Conservation (phyloP, 148 eudicot species). For the Linanthus parryae region DNA sequence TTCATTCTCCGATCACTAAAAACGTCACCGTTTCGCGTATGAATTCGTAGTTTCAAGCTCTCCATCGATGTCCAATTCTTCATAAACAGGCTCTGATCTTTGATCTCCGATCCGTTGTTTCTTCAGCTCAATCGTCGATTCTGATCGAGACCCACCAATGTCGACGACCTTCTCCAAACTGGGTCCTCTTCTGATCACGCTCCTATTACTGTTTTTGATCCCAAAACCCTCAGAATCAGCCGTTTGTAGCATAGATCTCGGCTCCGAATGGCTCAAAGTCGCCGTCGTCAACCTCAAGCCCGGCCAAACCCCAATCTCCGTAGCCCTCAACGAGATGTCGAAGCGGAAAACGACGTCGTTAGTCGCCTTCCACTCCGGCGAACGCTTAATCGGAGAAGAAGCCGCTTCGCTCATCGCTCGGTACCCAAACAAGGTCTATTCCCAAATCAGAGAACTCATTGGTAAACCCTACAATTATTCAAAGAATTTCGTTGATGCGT, state of each 20-base stretch:
- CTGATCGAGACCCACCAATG: neutral
- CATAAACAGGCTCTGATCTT: neutral
- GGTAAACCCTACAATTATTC: conserved; percentile 42
- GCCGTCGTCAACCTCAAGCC: conserved; percentile 90
- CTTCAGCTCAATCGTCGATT: neutral
- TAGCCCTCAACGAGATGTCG: conserved; percentile 97
- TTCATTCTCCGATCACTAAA: too few relatives aligned
- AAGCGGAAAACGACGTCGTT: conserved; percentile 82
- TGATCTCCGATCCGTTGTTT: conserved; percentile 9
- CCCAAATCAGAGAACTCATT: conserved; percentile 62
- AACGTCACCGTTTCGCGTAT: neutral
- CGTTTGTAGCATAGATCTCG: conserved; percentile 86
- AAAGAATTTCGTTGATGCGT: conserved; percentile 22
- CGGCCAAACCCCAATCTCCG: conserved; percentile 74
- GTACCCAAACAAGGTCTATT: conserved; percentile 73
- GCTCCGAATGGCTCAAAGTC: conserved; percentile 93
- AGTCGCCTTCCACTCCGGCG: conserved; percentile 57
- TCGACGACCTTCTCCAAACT: conserved; percentile 23
- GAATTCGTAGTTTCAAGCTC: neutral
- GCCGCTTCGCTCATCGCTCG: conserved; percentile 69
- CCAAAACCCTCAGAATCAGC: conserved; percentile 44
- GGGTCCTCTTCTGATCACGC: conserved; percentile 26
- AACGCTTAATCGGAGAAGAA: conserved; percentile 83
- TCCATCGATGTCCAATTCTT: neutral
- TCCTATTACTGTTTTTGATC: conserved; percentile 25